These are phyloP conservation scores for Sarocladium oryzae DNA, from an alignment of 2,329 filamentous ascomycete species.

Conservation along the genomic window DNA sequence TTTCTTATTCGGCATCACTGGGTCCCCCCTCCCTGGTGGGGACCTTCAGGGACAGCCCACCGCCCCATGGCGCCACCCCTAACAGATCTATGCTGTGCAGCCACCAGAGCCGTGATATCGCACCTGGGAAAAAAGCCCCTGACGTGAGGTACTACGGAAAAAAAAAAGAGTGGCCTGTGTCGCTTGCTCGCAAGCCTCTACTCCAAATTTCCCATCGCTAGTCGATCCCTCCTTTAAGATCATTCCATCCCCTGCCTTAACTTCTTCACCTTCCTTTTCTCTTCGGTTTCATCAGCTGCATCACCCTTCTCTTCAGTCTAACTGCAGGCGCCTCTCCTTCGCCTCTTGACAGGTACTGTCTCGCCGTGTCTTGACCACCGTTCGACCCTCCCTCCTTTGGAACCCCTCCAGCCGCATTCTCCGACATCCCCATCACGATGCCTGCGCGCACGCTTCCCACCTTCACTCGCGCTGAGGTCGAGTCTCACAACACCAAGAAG, in stretches of 20 bases:
- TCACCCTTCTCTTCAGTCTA: neutral
- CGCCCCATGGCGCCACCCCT: constrained; percentile 1
- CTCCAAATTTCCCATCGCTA: neutral
- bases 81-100: neutral
- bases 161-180: neutral
- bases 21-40: neutral
- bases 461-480: constrained; percentile 73
- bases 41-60: neutral
- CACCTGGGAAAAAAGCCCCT: neutral
- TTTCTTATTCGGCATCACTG: neutral
- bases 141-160: neutral
- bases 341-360: neutral
- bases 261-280: neutral
- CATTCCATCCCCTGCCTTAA: neutral
- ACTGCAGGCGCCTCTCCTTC: neutral
- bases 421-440: constrained; percentile 45
- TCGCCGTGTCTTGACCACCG: neutral
- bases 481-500: constrained; percentile 68
- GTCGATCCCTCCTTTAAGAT: constrained; percentile 4
- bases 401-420: constrained; percentile 11
- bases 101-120: neutral
- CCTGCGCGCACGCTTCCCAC: constrained; percentile 76
- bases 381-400: constrained; percentile 9
- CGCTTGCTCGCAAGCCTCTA: neutral
- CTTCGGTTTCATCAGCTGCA: neutral